These are phyloP conservation scores for Mortierella hygrophila DNA, from an alignment of 192 early-diverging fungal species.

Conservation along the genomic window DNA sequence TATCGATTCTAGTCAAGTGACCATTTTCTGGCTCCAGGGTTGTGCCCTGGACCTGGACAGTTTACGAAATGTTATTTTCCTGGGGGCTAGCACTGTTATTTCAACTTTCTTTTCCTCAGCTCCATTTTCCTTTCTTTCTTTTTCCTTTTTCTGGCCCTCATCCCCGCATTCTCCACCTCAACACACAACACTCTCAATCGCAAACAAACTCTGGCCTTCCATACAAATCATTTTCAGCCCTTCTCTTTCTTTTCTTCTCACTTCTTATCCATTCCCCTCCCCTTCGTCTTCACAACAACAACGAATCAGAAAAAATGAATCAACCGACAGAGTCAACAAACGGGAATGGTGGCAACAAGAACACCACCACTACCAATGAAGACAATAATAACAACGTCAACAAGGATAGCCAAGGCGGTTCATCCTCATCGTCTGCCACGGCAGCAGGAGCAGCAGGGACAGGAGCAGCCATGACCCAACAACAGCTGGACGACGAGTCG, in stretches of 20 bases:
- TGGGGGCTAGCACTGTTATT: no score
- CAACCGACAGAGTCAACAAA: conserved; percentile 19
- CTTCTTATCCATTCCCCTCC: neutral
- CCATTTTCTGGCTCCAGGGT: no score
- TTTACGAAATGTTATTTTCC: no score
- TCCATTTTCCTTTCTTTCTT: conserved; percentile 10
- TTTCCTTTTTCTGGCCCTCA: neutral
- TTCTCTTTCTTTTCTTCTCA: neutral
- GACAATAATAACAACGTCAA: neutral
- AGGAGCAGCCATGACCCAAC: conserved; percentile 21
- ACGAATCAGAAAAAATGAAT: conserved; percentile 8
- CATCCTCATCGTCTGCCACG: neutral
- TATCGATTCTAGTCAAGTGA: no score
- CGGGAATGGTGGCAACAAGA: conserved; percentile 10
- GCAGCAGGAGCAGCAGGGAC: neutral
- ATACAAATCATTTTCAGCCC: neutral
- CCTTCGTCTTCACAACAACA: neutral
- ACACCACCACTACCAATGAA: neutral
- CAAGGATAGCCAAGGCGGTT: conserved; percentile 9
- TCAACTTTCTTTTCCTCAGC: neutral
- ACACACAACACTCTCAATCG: neutral
- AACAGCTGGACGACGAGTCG: conserved; percentile 37
- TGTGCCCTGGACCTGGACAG: no score
- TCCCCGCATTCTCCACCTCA: conserved; percentile 6
- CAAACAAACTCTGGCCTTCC: neutral